Evolutionary conservation across 2,329 filamentous ascomycete genomes (phyloP).

Genomic region (Aureobasidium sp.): DNA sequence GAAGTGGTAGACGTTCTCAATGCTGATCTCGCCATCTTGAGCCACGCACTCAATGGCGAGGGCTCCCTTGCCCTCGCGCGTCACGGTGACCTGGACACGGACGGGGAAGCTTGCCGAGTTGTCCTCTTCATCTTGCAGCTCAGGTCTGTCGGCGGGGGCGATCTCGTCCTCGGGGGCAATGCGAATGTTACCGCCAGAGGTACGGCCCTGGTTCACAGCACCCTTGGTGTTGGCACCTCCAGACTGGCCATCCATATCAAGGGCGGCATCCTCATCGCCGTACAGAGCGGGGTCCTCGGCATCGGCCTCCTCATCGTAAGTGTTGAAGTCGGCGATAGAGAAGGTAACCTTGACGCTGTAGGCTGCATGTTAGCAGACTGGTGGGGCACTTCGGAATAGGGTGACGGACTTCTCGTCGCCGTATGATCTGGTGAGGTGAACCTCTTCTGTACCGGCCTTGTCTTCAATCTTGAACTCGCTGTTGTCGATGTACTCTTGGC

Average conservation of each 20-base stretch:
- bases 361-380: conserved; percentile 14
- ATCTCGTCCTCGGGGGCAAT: conserved; percentile 51
- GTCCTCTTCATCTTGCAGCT: conserved; percentile 51
- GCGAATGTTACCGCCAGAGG: conserved; percentile 45
- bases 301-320: conserved; percentile 21
- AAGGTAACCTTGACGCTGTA: conserved; percentile 70
- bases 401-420: conserved; percentile 74
- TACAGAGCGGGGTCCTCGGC: conserved; percentile 27
- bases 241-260: conserved; percentile 41
- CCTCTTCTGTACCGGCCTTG: conserved; percentile 75
- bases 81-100: conserved; percentile 76
- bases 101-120: conserved; percentile 63
- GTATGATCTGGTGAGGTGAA: conserved; percentile 73
- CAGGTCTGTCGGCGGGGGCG: conserved; percentile 52
- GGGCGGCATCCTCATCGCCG: conserved; percentile 30
- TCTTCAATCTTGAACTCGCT: conserved; percentile 71
- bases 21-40: conserved; percentile 76
- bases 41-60: conserved; percentile 80
- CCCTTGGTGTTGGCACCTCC: conserved; percentile 52
- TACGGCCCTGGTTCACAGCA: conserved; percentile 48
- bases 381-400: neutral
- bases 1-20: conserved; percentile 90
- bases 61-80: conserved; percentile 79
- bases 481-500: conserved; percentile 85
- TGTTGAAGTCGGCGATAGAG: conserved; percentile 74